These are phyloP conservation scores for Diaporthe sp. DNA, from an alignment of 2,329 filamentous ascomycete genomes.

Conservation along the genomic window DNA sequence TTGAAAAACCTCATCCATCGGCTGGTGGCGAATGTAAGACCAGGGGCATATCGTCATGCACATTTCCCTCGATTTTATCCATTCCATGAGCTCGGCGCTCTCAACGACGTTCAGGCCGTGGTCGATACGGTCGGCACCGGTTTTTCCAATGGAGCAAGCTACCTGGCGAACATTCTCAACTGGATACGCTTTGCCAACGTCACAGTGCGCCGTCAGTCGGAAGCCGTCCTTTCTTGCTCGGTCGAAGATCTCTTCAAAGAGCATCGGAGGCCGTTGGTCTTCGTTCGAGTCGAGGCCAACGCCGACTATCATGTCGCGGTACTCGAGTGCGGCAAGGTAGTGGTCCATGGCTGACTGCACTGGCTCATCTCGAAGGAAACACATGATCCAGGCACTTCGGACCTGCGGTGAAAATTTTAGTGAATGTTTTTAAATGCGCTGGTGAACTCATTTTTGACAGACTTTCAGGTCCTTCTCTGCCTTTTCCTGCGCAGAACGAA, in stretches of 20 bases:
- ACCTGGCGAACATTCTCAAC: slow-evolving; percentile 58
- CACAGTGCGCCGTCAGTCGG: slow-evolving; percentile 64
- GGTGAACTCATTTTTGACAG: not conserved
- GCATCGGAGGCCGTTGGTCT: slow-evolving; percentile 58
- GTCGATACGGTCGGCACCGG: slow-evolving; percentile 56
- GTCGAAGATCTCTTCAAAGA: slow-evolving; percentile 58
- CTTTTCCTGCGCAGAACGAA: slow-evolving; percentile 51
- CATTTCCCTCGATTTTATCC: slow-evolving; percentile 51
- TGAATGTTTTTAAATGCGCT: not conserved
- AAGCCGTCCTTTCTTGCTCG: slow-evolving; percentile 57
- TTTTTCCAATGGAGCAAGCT: slow-evolving; percentile 49
- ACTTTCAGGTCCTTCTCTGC: slow-evolving; percentile 47
- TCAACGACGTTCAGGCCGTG: slow-evolving; percentile 58
- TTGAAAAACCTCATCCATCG: slow-evolving; percentile 58
- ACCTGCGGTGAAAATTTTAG: slow-evolving; percentile 36
- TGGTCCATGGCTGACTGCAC: slow-evolving; percentile 55
- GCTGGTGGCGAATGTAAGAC: slow-evolving; percentile 58
- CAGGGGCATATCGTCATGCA: slow-evolving; percentile 59
- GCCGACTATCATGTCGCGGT: slow-evolving; percentile 51
- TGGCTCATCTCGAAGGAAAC: slow-evolving; percentile 58
- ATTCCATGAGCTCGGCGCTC: slow-evolving; percentile 49
- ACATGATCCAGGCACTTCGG: slow-evolving; percentile 56
- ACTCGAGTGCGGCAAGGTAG: slow-evolving; percentile 56
- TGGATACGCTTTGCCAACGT: slow-evolving; percentile 64
- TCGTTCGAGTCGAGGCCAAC: slow-evolving; percentile 64